Evolutionary conservation across 257 asterid species (phyloP).

Genomic region (Petunia secreta): DNA sequence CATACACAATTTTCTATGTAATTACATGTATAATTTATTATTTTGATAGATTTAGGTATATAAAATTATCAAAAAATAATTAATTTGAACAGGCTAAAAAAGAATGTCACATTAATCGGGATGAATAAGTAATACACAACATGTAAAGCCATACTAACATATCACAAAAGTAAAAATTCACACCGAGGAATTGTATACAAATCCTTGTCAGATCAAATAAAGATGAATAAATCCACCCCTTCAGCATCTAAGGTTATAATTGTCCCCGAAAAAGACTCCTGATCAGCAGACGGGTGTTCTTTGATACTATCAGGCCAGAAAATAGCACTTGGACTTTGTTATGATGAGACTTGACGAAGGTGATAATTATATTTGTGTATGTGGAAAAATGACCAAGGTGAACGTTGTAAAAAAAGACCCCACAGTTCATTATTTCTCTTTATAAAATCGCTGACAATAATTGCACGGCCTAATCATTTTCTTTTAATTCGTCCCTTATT

Average conservation of each 20-base stretch:
- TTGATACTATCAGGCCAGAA: neutral
- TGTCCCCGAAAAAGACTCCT: neutral
- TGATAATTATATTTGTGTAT: conserved; percentile 3
- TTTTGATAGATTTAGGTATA: no score
- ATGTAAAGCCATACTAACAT: no score
- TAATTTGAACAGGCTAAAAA: no score
- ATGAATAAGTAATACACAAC: no score
- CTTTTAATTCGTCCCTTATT: neutral
- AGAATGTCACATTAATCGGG: no score
- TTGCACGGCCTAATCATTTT: neutral
- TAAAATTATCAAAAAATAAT: no score
- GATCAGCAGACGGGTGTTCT: neutral
- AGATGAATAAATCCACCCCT: neutral
- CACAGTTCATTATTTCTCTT: conserved; percentile 6
- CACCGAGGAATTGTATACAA: no score
- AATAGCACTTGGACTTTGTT: neutral
- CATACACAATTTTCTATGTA: no score
- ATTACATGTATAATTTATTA: no score
- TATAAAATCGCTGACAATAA: neutral
- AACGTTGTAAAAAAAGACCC: conserved; percentile 24
- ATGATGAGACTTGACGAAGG: neutral
- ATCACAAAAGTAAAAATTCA: no score
- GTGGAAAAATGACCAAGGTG: conserved; percentile 16
- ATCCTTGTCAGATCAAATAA: no score
- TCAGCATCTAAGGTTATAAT: neutral